These are phyloP conservation scores for Begonia peltatifolia DNA, from an alignment of 306 rosid species.

Conservation along the genomic window DNA sequence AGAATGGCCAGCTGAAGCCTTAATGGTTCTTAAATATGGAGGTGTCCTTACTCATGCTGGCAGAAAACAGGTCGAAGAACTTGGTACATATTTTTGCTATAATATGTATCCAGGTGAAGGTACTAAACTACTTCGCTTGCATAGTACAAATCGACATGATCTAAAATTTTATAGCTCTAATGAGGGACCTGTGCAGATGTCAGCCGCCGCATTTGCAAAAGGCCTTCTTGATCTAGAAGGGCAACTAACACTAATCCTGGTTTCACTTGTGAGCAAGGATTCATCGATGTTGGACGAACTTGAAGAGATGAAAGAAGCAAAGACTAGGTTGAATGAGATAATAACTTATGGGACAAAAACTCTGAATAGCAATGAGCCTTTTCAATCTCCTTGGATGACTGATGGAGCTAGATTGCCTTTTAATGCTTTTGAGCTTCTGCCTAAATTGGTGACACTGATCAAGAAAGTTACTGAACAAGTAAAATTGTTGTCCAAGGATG, in stretches of 20 bases:
- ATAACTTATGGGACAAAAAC: slow-evolving; percentile 37
- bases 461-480: slow-evolving; percentile 99
- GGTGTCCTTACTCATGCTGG: slow-evolving; percentile 99
- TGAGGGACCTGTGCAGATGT: slow-evolving; percentile 99
- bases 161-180: slow-evolving; percentile 96
- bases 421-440: slow-evolving; percentile 70
- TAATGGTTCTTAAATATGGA: slow-evolving; percentile 94
- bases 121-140: slow-evolving; percentile 92
- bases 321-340: slow-evolving; percentile 76
- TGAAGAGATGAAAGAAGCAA: slow-evolving; percentile 94
- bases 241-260: slow-evolving; percentile 91
- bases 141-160: slow-evolving; percentile 95
- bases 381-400: slow-evolving; percentile 58
- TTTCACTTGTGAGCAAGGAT: slow-evolving; percentile 97
- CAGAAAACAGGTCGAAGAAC: slow-evolving; percentile 99
- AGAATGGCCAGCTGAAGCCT: slow-evolving; percentile 88
- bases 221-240: slow-evolving; percentile 99
- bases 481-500: slow-evolving; percentile 63
- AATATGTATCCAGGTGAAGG: slow-evolving; percentile 90
- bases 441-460: slow-evolving; percentile 67
- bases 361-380: slow-evolving; percentile 25
- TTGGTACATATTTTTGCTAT: too few species aligned
- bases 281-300: slow-evolving; percentile 99
- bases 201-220: slow-evolving; percentile 99
- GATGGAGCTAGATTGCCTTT: slow-evolving; percentile 87